phyloP scores from a whole-genome alignment of 1,284 basidiomycete genomes.

The Ustilago crameri region DNA sequence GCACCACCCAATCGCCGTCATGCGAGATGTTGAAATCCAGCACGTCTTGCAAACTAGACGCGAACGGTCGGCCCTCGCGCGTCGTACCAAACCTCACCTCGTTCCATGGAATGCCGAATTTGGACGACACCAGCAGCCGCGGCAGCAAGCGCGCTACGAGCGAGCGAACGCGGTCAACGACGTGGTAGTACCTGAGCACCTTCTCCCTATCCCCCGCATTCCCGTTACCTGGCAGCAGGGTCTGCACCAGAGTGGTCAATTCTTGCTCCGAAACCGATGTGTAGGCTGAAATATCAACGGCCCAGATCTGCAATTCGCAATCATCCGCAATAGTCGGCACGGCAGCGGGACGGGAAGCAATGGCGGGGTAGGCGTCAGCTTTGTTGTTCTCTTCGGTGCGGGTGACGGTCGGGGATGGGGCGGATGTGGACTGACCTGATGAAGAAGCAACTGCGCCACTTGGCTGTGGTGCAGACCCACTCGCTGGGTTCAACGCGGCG shows the following conservation, averaged over 20 bases:
- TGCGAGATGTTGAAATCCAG: constrained; percentile 64
- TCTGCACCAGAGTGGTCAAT: constrained; percentile 7
- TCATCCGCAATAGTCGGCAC: constrained; percentile 3
- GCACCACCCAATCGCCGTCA: constrained; percentile 62
- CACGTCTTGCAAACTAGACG: neutral
- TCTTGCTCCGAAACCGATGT: neutral
- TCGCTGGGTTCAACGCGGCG: neutral
- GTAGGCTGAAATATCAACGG: constrained; percentile 44
- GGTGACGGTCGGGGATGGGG: no score
- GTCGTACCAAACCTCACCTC: constrained; percentile 15
- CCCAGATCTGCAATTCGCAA: constrained; percentile 45
- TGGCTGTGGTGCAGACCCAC: neutral
- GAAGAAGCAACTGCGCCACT: constrained; percentile 7
- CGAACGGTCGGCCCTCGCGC: constrained; percentile 39
- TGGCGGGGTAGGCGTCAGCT: constrained; percentile 19
- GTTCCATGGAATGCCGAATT: constrained; percentile 15
- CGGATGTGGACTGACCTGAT: constrained; percentile 40
- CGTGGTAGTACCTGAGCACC: constrained; percentile 44
- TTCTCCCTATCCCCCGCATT: constrained; percentile 29
- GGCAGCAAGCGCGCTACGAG: constrained; percentile 47
- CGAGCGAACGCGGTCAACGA: constrained; percentile 48
- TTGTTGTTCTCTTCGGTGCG: constrained; percentile 2
- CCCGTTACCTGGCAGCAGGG: constrained; percentile 19
- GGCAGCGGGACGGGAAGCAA: neutral
- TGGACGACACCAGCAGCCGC: constrained; percentile 22